Percentiles rank a stretch among this genome's conserved stretches.
These are phyloP conservation scores for Combretum micranthum DNA, from an alignment of 345 rosid genomes.

Conservation along the genomic window DNA sequence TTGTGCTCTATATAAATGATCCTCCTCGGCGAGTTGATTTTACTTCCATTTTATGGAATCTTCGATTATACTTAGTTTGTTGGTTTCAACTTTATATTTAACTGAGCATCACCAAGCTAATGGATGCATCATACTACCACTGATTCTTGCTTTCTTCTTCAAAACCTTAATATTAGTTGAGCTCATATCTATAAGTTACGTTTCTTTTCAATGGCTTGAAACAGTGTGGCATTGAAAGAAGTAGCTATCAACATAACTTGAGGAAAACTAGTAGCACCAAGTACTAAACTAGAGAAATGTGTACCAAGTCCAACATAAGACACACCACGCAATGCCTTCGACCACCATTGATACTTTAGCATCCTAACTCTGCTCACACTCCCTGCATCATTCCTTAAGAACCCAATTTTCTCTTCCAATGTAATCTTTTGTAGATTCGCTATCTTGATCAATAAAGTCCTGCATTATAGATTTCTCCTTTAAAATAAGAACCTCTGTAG, in stretches of 20 bases:
- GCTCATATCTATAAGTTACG: too few species aligned
- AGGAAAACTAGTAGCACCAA: slow-evolving; percentile 40
- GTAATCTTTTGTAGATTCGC: slow-evolving; percentile 38
- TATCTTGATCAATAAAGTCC: slow-evolving; percentile 57
- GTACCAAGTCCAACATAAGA: slow-evolving; percentile 31
- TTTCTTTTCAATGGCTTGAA: too few species aligned
- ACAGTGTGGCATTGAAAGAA: too few species aligned
- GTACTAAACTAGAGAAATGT: slow-evolving; percentile 19
- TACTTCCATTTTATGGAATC: too few species aligned
- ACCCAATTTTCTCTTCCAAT: slow-evolving; percentile 23
- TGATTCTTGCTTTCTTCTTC: too few species aligned
- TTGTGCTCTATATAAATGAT: too few species aligned
- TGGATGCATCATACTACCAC: too few species aligned
- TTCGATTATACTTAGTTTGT: too few species aligned
- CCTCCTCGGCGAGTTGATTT: too few species aligned
- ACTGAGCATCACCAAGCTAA: too few species aligned
- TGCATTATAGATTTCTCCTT: slow-evolving; percentile 85
- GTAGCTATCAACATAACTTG: slow-evolving; percentile 27
- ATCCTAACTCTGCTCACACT: slow-evolving; percentile 29
- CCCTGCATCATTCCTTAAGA: slow-evolving; percentile 17
- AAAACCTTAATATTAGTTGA: too few species aligned
- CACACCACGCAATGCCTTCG: slow-evolving; percentile 43
- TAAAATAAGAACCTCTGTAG: slow-evolving; percentile 98
- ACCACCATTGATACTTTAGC: slow-evolving; percentile 42
- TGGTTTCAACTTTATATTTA: too few species aligned